These are phyloP conservation scores for Coniochaeta sp. DNA, from an alignment of 2,329 filamentous ascomycete genomes.

Conservation along the genomic window DNA sequence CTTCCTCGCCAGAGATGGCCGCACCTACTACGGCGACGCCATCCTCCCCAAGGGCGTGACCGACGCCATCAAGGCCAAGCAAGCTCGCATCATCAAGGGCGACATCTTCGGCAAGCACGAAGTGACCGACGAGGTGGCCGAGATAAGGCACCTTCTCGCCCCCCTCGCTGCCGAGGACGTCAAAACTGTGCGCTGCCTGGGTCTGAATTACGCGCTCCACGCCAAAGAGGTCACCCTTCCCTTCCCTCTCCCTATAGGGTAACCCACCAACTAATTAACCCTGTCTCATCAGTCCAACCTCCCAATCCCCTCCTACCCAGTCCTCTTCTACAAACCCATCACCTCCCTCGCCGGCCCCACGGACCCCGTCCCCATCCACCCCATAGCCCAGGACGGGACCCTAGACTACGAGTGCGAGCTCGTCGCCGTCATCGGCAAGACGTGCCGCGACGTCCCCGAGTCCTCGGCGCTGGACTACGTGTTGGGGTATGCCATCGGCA, in stretches of 20 bases:
- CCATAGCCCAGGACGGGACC: slow-evolving; percentile 56
- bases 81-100: slow-evolving; percentile 57
- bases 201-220: slow-evolving; percentile 66
- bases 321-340: slow-evolving; percentile 68
- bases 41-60: slow-evolving; percentile 54
- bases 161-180: slow-evolving; percentile 58
- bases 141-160: slow-evolving; percentile 50
- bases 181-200: slow-evolving; percentile 61
- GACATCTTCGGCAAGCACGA: slow-evolving; percentile 59
- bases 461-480: slow-evolving; percentile 62
- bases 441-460: slow-evolving; percentile 58
- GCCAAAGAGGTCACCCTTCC: slow-evolving; percentile 51
- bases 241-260: not conserved
- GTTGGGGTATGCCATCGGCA: slow-evolving; percentile 67
- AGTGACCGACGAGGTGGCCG: slow-evolving; percentile 55
- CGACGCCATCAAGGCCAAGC: slow-evolving; percentile 53
- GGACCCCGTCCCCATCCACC: slow-evolving; percentile 59
- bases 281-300: slow-evolving; percentile 46
- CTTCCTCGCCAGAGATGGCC: slow-evolving; percentile 65
- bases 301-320: slow-evolving; percentile 62
- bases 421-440: slow-evolving; percentile 64
- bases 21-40: slow-evolving; percentile 67
- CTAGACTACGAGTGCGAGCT: slow-evolving; percentile 79
- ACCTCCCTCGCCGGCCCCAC: slow-evolving; percentile 59
- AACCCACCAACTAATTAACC: not conserved